phyloP scores from a whole-genome alignment of 306 rosid genomes.

The Oxytropis ochrocephala region DNA sequence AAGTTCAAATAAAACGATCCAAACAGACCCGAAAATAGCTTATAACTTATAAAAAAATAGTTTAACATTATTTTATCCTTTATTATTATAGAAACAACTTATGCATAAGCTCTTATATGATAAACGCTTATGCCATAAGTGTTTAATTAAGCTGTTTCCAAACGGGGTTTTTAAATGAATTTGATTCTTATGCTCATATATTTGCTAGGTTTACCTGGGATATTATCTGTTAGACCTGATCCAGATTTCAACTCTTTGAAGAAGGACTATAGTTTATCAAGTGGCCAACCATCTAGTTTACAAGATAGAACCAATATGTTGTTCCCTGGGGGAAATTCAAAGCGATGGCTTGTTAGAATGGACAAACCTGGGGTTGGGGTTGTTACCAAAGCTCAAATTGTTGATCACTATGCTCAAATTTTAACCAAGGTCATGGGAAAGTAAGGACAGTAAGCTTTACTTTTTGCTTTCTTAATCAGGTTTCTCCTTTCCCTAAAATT shows the following conservation, averaged over 20 bases:
- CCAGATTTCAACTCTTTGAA: constrained; percentile 36
- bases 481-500: constrained; percentile 17
- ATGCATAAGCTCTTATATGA: too few relatives aligned
- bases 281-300: constrained; percentile 3
- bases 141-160: too few relatives aligned
- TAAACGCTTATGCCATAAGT: too few relatives aligned
- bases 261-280: constrained; percentile 49
- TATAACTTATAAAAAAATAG: too few relatives aligned
- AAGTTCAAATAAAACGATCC: too few relatives aligned
- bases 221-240: constrained; percentile 53
- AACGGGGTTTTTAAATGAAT: neutral
- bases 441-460: constrained; percentile 33
- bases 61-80: too few relatives aligned
- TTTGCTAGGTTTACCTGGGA: constrained; percentile 60
- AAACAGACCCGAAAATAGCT: too few relatives aligned
- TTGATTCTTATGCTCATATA: neutral
- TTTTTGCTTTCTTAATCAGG: neutral
- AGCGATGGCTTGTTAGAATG: constrained; percentile 79
- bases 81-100: too few relatives aligned
- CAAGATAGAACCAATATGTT: constrained; percentile 32
- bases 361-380: constrained; percentile 70
- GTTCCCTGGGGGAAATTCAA: constrained; percentile 59
- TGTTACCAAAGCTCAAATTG: constrained; percentile 89
- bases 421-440: constrained; percentile 74
- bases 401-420: constrained; percentile 70